phyloP scores from a whole-genome alignment of 441 rosid genomes.

The Monsonia emarginata region DNA sequence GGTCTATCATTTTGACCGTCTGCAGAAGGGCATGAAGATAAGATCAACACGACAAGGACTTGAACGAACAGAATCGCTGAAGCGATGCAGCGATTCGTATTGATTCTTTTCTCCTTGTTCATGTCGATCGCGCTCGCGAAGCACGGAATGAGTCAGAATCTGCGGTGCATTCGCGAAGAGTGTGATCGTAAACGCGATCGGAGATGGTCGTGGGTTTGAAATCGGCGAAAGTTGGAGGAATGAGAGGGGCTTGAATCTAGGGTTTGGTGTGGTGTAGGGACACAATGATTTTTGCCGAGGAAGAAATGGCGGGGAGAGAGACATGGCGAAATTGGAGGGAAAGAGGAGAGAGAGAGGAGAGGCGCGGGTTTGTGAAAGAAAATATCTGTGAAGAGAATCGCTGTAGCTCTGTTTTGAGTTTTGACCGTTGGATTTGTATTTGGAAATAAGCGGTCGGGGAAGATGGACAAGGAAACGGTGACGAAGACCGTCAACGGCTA shows the following conservation, averaged over 20 bases:
- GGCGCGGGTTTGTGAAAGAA: background rate
- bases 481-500: background rate
- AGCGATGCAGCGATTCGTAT: background rate
- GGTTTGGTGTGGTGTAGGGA: slow-evolving; percentile 18
- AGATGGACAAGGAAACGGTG: background rate
- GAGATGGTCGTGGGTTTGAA: too few species aligned
- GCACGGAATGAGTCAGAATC: background rate
- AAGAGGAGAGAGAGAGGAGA: background rate
- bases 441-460: background rate
- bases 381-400: background rate
- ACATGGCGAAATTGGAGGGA: slow-evolving; percentile 35
- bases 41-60: background rate
- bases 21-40: background rate
- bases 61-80: background rate
- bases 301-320: slow-evolving; percentile 61
- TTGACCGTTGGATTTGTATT: slow-evolving; percentile 2
- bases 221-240: slow-evolving; percentile 2
- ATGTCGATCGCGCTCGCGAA: background rate
- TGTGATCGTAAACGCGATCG: background rate
- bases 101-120: slow-evolving; percentile 4
- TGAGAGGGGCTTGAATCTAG: slow-evolving; percentile 3
- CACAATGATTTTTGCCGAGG: slow-evolving; percentile 23
- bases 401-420: background rate
- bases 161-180: background rate
- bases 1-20: background rate